These are phyloP conservation scores for Podospora anserina DNA, from an alignment of 495 filamentous ascomycete species.

Conservation along the genomic window DNA sequence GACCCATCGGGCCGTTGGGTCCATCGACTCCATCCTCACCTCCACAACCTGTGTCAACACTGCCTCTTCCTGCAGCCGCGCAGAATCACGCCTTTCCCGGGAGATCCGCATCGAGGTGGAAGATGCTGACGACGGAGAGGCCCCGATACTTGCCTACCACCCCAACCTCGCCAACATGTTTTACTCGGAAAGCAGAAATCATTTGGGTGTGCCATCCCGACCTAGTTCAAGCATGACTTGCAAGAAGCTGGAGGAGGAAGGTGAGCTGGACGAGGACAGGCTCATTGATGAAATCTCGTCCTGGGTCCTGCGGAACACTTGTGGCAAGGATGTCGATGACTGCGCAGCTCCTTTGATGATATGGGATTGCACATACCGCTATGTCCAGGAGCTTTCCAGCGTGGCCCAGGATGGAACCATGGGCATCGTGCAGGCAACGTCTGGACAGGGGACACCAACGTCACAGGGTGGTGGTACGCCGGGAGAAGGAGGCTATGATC, in stretches of 20 bases:
- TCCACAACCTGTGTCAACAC: slow-evolving; percentile 37
- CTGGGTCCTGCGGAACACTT: slow-evolving; percentile 29
- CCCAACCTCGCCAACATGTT: slow-evolving; percentile 14
- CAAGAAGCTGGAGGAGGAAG: slow-evolving; percentile 17
- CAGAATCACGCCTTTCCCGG: slow-evolving; percentile 30
- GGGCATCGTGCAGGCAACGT: slow-evolving; percentile 14
- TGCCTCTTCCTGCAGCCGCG: slow-evolving; percentile 32
- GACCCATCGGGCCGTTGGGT: slow-evolving; percentile 30
- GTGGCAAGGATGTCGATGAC: slow-evolving; percentile 32
- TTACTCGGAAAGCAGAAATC: slow-evolving; percentile 10
- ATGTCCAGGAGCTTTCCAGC: slow-evolving; percentile 27
- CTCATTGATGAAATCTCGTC: slow-evolving; percentile 30
- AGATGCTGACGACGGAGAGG: slow-evolving; percentile 14
- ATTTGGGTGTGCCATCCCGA: slow-evolving; percentile 12
- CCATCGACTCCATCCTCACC: slow-evolving; percentile 34
- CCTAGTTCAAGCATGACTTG: slow-evolving; percentile 11
- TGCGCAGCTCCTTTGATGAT: slow-evolving; percentile 30
- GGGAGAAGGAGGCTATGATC: background rate
- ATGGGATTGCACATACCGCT: slow-evolving; percentile 32
- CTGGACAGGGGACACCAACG: slow-evolving; percentile 22
- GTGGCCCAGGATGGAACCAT: slow-evolving; percentile 23
- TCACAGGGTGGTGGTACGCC: slow-evolving; percentile 17
- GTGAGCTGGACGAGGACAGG: slow-evolving; percentile 19
- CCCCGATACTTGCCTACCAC: background rate
- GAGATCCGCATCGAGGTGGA: slow-evolving; percentile 23